Conservation (phyloP, 2,329 filamentous ascomycete genomes). For the Ceratocystis ficicola region DNA sequence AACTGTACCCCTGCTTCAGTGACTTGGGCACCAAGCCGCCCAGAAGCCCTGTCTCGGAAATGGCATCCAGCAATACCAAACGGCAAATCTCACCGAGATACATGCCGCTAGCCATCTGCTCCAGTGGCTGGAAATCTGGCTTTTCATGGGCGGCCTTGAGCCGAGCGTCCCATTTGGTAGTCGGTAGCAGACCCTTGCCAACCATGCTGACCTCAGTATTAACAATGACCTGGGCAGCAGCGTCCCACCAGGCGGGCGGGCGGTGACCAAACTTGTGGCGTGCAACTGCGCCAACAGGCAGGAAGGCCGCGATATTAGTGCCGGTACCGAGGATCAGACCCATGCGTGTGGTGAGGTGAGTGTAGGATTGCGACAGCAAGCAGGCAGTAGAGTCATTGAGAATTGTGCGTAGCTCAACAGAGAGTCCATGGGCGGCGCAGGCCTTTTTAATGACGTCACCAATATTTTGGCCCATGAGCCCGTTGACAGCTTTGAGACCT, state of each 20-base stretch:
- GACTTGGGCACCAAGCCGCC: conserved; percentile 45
- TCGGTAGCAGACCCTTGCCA: conserved; percentile 44
- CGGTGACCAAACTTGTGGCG: conserved; percentile 45
- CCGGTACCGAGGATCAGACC: conserved; percentile 56
- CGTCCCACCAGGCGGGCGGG: conserved; percentile 44
- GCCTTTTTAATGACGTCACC: conserved; percentile 45
- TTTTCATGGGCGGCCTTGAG: conserved; percentile 42
- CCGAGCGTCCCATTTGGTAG: conserved; percentile 48
- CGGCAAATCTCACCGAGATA: conserved; percentile 56
- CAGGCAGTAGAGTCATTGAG: conserved; percentile 58
- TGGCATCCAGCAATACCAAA: conserved; percentile 45
- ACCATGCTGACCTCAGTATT: conserved; percentile 60
- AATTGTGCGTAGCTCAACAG: conserved; percentile 47
- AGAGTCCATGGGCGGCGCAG: conserved; percentile 39
- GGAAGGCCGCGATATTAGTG: conserved; percentile 52
- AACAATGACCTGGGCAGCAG: conserved; percentile 50
- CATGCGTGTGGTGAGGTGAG: conserved; percentile 46
- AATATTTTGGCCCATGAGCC: conserved; percentile 47
- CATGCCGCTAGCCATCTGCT: conserved; percentile 51
- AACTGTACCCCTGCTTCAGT: conserved; percentile 41
- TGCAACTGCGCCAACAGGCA: conserved; percentile 46
- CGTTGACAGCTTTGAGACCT: conserved; percentile 47
- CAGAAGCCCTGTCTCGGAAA: conserved; percentile 42
- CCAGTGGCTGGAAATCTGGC: conserved; percentile 50
- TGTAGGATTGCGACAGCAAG: conserved; percentile 51